Evolutionary conservation across 106 monocot genomes (phyloP).

Genomic region (Phalaenopsis equestris): DNA sequence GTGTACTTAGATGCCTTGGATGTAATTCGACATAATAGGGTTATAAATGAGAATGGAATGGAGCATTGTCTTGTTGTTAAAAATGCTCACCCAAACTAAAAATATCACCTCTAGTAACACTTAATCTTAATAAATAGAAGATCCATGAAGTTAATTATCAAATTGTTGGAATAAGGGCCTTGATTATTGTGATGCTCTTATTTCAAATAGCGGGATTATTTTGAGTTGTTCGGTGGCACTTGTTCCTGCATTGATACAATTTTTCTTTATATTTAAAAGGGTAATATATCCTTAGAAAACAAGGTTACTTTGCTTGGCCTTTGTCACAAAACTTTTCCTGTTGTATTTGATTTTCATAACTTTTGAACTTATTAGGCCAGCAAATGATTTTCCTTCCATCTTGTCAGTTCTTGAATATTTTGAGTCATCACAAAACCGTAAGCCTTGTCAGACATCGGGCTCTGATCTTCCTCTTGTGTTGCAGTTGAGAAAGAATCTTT

Average conservation of each 20-base stretch:
- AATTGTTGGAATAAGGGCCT: too few relatives aligned
- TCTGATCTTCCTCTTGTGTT: slow-evolving; percentile 55
- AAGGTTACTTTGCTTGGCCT: neutral
- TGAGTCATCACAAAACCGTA: slow-evolving; percentile 44
- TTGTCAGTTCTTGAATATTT: slow-evolving; percentile 65
- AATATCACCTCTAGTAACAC: too few relatives aligned
- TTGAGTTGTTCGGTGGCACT: too few relatives aligned
- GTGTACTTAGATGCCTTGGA: neutral
- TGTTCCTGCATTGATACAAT: too few relatives aligned
- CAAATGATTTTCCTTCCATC: slow-evolving; percentile 4
- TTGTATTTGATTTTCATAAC: neutral
- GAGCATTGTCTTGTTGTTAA: too few relatives aligned
- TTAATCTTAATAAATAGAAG: too few relatives aligned
- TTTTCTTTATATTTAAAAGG: too few relatives aligned
- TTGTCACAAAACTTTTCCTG: neutral
- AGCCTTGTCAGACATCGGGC: slow-evolving; percentile 36
- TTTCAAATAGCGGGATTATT: too few relatives aligned
- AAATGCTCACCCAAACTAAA: too few relatives aligned
- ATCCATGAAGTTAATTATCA: too few relatives aligned
- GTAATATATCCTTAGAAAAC: too few relatives aligned
- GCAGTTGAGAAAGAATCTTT: slow-evolving; percentile 53
- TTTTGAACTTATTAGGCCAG: neutral
- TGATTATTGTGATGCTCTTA: too few relatives aligned
- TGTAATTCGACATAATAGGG: neutral
- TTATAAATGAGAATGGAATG: neutral